Evolutionary conservation across 208 protist species (phyloP), one percentile per base, ranked within the genome.

Genomic region (Crithidia expoeki): DNA sequence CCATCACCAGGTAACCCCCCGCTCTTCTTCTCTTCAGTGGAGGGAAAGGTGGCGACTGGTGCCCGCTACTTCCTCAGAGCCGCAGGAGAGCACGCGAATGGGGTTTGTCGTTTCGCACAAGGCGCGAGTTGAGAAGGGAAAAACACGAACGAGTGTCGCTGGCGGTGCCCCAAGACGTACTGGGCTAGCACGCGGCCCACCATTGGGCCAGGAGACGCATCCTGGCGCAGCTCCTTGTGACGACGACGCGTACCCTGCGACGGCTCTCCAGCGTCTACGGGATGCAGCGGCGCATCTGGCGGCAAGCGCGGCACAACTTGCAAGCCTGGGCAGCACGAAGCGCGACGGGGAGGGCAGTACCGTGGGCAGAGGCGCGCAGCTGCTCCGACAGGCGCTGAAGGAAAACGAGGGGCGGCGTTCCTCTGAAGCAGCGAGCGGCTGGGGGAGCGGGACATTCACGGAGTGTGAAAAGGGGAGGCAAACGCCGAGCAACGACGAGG

Each of bases 281-380:
- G 32, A 44, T 38, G 72, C 72, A 4, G 72, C 72, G 11, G 25
- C 72, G 27, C 57, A 72, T 21, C 57, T 77, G 12, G 64, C 57
- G 25, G 40, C 50, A 25, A 61, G 58, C 30, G 72, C 72, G 0
- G 58, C 62, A 44, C 64, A 51, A 2, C 21, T 71, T 28, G 50
- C 61, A 5, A 5, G 7, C 0, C 47, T 57, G 27, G 12, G 21
- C 30, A 14, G 33, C 30, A 28, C 28, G 16, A n/a, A 38, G 7
- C 2, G 7, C 10, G 30, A 65, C 16, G 16, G 17, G 21, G 49
- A 32, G 1, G 33, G 40, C 6, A 28, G 5, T 1, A 21, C 23
- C 28, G 23, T 51, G 47, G 33, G 3, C 11, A 57, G 61, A 12
- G 61, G 49, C 1, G 9, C 61, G 34, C 11, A 57, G 25, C 61